Evolutionary conservation across 306 rosid species (phyloP).

Genomic region (Hippophae gyantsensis): DNA sequence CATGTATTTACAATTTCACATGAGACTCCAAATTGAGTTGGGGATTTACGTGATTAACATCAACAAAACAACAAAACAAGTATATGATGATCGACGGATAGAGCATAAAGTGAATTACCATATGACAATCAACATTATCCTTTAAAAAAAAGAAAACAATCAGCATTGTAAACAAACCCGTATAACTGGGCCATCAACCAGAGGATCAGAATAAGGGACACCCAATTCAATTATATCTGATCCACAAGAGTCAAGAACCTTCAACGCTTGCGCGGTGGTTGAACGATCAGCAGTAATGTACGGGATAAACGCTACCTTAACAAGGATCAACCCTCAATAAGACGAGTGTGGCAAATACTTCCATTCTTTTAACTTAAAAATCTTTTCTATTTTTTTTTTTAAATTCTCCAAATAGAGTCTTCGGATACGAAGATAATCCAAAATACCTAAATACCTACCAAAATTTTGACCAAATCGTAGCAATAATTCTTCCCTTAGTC

Average conservation of each 20-base stretch:
- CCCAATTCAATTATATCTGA: constrained; percentile 92
- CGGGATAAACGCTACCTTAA: constrained; percentile 80
- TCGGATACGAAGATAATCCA: too few species aligned
- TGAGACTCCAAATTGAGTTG: too few species aligned
- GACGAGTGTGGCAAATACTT: constrained; percentile 2
- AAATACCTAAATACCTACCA: too few species aligned
- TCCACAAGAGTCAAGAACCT: constrained; percentile 73
- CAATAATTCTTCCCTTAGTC: too few species aligned
- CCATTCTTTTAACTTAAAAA: too few species aligned
- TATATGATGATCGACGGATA: not conserved
- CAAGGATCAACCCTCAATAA: constrained; percentile 15
- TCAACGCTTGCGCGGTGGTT: constrained; percentile 80
- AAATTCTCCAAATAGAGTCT: too few species aligned
- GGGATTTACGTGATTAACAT: too few species aligned
- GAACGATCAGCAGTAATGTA: constrained; percentile 87
- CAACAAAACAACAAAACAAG: too few species aligned
- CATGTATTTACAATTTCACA: not conserved
- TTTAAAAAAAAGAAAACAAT: not conserved
- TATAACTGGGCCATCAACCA: constrained; percentile 98
- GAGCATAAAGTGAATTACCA: not conserved
- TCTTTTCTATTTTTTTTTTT: too few species aligned
- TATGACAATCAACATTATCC: not conserved
- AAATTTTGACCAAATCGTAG: too few species aligned
- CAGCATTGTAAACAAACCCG: constrained; percentile 44
- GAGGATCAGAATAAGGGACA: constrained; percentile 88